Conservation (phyloP, 2,329 filamentous ascomycete genomes). For the Aspergillus viridinutans region DNA sequence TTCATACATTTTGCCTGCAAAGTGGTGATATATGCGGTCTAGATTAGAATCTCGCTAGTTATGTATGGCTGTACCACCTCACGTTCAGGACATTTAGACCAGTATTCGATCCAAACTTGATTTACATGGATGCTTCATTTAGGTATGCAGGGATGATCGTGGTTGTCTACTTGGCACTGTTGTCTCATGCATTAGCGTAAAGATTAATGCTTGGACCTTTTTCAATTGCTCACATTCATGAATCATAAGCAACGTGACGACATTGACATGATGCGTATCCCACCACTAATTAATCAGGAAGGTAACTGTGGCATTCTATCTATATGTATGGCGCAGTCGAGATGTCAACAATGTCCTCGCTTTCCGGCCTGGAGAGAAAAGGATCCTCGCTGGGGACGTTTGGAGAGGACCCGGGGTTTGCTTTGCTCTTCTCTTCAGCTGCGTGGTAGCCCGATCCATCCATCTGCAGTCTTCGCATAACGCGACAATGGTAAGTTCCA, state of each 20-base stretch:
- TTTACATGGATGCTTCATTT: background rate
- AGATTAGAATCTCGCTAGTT: background rate
- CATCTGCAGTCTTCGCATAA: background rate
- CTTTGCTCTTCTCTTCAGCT: background rate
- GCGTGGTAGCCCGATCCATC: background rate
- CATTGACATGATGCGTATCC: background rate
- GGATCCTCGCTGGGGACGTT: background rate
- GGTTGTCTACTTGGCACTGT: background rate
- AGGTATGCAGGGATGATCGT: background rate
- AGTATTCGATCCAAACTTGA: background rate
- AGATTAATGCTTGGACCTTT: background rate
- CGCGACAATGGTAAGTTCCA: background rate
- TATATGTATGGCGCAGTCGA: background rate
- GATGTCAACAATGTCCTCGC: background rate
- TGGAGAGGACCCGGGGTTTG: background rate
- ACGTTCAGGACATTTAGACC: background rate
- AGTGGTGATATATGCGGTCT: background rate
- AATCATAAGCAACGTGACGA: background rate
- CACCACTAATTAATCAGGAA: background rate
- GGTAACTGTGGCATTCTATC: background rate
- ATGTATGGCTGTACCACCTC: background rate
- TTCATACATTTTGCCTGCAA: too few species aligned
- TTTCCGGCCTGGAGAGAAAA: background rate
- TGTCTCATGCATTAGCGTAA: background rate
- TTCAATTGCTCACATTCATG: background rate